Base-by-base conservation (phyloP, 495 filamentous ascomycete genomes). In the Lophiostoma macrostomum region DNA sequence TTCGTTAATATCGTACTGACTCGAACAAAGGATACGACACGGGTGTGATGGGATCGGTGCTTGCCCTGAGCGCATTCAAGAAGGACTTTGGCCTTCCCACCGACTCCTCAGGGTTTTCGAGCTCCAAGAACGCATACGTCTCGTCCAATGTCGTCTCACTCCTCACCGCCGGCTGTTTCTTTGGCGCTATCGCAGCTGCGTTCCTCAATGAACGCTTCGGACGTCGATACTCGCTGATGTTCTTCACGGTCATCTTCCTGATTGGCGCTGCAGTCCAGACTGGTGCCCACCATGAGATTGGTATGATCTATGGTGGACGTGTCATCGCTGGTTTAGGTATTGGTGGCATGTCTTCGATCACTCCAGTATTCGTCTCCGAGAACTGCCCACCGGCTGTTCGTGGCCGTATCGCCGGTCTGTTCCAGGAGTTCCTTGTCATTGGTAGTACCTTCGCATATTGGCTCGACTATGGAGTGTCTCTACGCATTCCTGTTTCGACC, bases 391-490 rank as follows among this genome's bases (percentile, higher is more conserved):
- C 67, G 0, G 44, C 56, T 23, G 67, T 73, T 34, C 70, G 73
- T 19, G 73, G 73, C 7, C 61, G 69, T 29, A 56, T 73, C 0
- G 60, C 84, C 53, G 82, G 84, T 58, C 70, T 89, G n/a, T 89
- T 84, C 60, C 82, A 88, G 68, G 67, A 85, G 23, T 80, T 83
- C n/a, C 85, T 82, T 76, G 83, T 86, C 64, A 74, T 84, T 56
- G 84, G 83, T 32, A 81, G 83, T 16, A 69, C 86, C 22, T 76
- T 84, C 12, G 84, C 83, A 1, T 88, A 85, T 57, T 63, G 60
- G 60, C 28, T 64, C 24, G 43, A 63, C 49, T 77, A 78, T 53
- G 78, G 76, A 28, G 67, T 80, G 37, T 68, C 65, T 20, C 65
- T 66, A 19, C 74, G 71, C 2, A 67, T 78, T 41, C 63, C 69